Evolutionary conservation across 495 filamentous ascomycete species (phyloP).

Genomic region (Clohesyomyces aquaticus): DNA sequence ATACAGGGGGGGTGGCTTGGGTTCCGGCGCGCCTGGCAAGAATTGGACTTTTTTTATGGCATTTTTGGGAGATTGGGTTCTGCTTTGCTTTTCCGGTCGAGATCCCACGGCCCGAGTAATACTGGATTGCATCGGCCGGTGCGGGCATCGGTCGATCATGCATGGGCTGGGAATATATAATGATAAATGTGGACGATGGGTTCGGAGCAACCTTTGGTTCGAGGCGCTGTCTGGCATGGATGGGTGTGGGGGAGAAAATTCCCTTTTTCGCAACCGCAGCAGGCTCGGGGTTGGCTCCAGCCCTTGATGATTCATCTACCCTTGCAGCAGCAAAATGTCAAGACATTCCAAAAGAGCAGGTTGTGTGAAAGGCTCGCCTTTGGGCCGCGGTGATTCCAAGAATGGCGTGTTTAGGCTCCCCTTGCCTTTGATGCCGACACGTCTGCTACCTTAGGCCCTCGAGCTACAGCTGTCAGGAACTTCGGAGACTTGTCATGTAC

Average conservation of each 20-base stretch:
- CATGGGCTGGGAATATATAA: constrained; percentile 10
- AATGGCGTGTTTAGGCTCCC: not conserved
- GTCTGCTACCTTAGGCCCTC: not conserved
- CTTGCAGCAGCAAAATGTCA: not conserved
- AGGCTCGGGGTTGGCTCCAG: not conserved
- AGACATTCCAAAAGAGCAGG: not conserved
- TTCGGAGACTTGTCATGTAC: not conserved
- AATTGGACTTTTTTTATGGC: not conserved
- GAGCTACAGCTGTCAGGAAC: constrained; percentile 16
- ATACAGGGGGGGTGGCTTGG: not conserved
- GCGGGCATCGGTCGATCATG: constrained; percentile 16
- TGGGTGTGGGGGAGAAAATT: not conserved
- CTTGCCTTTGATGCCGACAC: no score
- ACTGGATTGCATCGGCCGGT: constrained; percentile 7
- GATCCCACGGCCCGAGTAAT: constrained; percentile 1
- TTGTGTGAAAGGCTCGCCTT: not conserved
- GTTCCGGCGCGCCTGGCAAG: not conserved
- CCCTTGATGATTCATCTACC: not conserved
- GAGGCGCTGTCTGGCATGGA: constrained; percentile 1
- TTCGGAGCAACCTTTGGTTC: not conserved
- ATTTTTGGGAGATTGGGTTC: constrained; percentile 10
- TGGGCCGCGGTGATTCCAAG: not conserved
- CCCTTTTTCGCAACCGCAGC: not conserved
- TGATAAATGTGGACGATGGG: constrained; percentile 19
- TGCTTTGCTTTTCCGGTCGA: constrained; percentile 29